Percentiles rank a stretch among this genome's conserved stretches.
These are phyloP conservation scores for Collybia mongolica DNA, from an alignment of 768 basidiomycete species.

Conservation along the genomic window DNA sequence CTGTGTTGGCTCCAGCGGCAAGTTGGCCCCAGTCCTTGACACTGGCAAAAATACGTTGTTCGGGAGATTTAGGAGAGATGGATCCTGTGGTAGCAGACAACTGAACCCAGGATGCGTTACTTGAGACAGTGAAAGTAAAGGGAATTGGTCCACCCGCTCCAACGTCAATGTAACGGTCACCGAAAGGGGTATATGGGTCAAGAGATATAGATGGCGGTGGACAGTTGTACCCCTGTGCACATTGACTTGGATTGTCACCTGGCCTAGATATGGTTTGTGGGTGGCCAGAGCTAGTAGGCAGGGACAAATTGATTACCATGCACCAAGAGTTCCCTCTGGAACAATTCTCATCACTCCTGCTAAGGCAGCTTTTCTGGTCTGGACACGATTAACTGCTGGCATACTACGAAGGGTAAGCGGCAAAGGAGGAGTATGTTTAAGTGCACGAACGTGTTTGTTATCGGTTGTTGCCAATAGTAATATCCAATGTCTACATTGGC, in stretches of 20 bases:
- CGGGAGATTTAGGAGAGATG: conserved; percentile 44
- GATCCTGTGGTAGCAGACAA: conserved; percentile 46
- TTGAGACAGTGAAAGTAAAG: conserved; percentile 51
- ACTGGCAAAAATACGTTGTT: conserved; percentile 51
- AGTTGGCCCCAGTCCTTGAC: conserved; percentile 59
- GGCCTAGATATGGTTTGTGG: conserved; percentile 40
- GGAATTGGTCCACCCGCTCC: conserved; percentile 57
- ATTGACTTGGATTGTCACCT: conserved; percentile 64
- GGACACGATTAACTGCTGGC: conserved; percentile 50
- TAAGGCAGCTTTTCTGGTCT: conserved; percentile 53
- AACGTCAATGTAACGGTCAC: conserved; percentile 58
- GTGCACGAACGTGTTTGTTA: conserved; percentile 51
- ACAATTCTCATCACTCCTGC: conserved; percentile 65
- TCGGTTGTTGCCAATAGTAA: conserved; percentile 73
- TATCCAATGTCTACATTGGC: conserved; percentile 45
- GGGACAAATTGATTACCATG: conserved; percentile 42
- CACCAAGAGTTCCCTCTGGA: conserved; percentile 58
- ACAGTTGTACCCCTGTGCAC: conserved; percentile 46
- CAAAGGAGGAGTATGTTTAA: not conserved
- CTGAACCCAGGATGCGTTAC: conserved; percentile 53
- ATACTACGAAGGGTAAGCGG: conserved; percentile 31
- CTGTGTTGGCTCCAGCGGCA: conserved; percentile 30
- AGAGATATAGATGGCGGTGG: conserved; percentile 48
- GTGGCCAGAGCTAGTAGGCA: too few species aligned
- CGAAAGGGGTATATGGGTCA: conserved; percentile 55